These are phyloP conservation scores for Globisporangium middletonii DNA, from an alignment of 352 stramenopile genomes.

Conservation along the genomic window DNA sequence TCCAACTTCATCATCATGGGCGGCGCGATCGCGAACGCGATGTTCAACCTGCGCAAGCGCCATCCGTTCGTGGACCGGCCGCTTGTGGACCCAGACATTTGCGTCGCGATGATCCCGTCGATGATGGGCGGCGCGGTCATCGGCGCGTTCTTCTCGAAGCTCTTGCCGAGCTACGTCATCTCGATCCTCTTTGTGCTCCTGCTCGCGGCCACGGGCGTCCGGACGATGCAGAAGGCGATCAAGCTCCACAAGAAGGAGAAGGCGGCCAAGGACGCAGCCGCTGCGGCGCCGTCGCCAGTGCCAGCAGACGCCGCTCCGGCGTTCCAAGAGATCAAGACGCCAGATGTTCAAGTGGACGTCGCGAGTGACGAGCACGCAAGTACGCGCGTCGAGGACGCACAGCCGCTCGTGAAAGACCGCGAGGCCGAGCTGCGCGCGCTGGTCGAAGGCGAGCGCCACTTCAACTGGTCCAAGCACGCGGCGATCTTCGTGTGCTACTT, in stretches of 20 bases:
- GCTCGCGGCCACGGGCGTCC: slow-evolving; percentile 25
- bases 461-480: slow-evolving; percentile 32
- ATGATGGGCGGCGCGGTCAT: slow-evolving; percentile 54
- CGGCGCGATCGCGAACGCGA: slow-evolving; percentile 51
- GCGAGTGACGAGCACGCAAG: not conserved
- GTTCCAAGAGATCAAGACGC: slow-evolving; percentile 11
- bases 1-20: slow-evolving; percentile 64
- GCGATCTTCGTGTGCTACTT: slow-evolving; percentile 40
- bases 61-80: slow-evolving; percentile 47
- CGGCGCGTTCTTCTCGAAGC: slow-evolving; percentile 46
- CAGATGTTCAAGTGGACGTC: slow-evolving; percentile 7
- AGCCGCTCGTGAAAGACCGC: slow-evolving; percentile 13
- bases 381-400: slow-evolving; percentile 5
- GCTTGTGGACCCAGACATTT: slow-evolving; percentile 53
- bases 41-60: slow-evolving; percentile 58
- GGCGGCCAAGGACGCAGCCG: slow-evolving; percentile 20
- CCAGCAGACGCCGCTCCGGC: not conserved
- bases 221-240: slow-evolving; percentile 28
- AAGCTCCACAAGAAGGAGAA: slow-evolving; percentile 32
- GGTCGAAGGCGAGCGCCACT: slow-evolving; percentile 28
- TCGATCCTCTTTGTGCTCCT: slow-evolving; percentile 50
- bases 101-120: slow-evolving; percentile 53
- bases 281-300: not conserved
- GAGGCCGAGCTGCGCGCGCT: slow-evolving; percentile 3
- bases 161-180: slow-evolving; percentile 54